Percentiles rank a stretch among this genome's conserved stretches.
phyloP scores from a whole-genome alignment of 768 basidiomycete genomes.

The Boletus insuetus region DNA sequence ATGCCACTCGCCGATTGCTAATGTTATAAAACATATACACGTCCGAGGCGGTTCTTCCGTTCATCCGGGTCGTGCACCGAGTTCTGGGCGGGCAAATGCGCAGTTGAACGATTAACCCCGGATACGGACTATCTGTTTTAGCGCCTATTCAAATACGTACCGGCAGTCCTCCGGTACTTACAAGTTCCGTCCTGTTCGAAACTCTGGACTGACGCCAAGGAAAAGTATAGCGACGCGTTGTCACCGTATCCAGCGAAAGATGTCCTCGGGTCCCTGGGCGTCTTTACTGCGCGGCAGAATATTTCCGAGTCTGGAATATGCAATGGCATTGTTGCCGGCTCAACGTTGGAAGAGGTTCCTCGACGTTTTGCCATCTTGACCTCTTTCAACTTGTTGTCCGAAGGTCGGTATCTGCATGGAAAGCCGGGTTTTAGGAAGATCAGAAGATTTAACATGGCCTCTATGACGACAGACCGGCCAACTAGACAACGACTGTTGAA shows the following conservation, averaged over 20 bases:
- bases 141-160: not conserved
- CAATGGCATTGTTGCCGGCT: not conserved
- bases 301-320: not conserved
- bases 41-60: not conserved
- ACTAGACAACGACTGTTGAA: not conserved
- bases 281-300: not conserved
- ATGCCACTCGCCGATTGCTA: not conserved
- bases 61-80: not conserved
- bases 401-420: not conserved
- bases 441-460: not conserved
- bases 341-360: not conserved
- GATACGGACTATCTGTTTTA: not conserved
- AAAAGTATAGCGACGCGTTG: not conserved
- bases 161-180: not conserved
- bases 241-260: not conserved
- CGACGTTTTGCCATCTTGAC: not conserved
- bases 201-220: not conserved
- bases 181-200: not conserved
- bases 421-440: not conserved
- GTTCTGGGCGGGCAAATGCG: not conserved
- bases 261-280: not conserved
- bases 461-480: slow-evolving; percentile 6
- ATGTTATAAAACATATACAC: not conserved
- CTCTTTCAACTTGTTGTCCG: not conserved
- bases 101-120: not conserved